Evolutionary conservation across 2,329 filamentous ascomycete species (phyloP).

Genomic region (Penicillium digitatum): DNA sequence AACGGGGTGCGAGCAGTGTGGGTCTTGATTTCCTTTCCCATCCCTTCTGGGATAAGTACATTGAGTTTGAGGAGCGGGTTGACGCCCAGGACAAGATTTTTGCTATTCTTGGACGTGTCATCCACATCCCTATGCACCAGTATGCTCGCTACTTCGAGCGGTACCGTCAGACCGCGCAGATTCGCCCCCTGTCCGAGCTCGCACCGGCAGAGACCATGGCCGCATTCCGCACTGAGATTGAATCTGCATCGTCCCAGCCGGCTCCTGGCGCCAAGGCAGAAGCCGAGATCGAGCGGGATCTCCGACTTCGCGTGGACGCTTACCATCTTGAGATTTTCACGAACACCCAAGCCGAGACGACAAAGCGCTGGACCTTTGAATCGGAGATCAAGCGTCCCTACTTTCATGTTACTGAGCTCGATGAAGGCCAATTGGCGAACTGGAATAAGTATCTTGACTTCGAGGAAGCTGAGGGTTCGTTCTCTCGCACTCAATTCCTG

Average conservation of each 20-base stretch:
- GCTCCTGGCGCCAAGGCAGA: constrained; percentile 56
- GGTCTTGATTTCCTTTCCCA: constrained; percentile 92
- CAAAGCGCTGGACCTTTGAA: constrained; percentile 91
- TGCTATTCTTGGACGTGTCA: constrained; percentile 73
- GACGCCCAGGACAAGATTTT: constrained; percentile 83
- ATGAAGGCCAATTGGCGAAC: constrained; percentile 76
- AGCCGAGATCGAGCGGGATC: constrained; percentile 75
- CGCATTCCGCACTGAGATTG: constrained; percentile 67
- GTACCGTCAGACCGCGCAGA: constrained; percentile 72
- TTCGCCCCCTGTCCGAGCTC: constrained; percentile 68
- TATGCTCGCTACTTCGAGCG: constrained; percentile 93
- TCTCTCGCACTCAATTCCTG: constrained; percentile 69
- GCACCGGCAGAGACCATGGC: constrained; percentile 64
- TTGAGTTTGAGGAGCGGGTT: constrained; percentile 91
- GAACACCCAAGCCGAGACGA: constrained; percentile 79
- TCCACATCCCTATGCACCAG: constrained; percentile 90
- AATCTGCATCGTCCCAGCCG: constrained; percentile 47
- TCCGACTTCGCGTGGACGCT: constrained; percentile 74
- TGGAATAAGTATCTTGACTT: constrained; percentile 98
- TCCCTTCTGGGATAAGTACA: constrained; percentile 98
- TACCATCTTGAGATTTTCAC: constrained; percentile 78
- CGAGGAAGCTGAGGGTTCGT: constrained; percentile 81
- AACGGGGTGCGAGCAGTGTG: constrained; percentile 77
- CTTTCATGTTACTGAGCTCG: constrained; percentile 91
- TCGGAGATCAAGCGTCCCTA: constrained; percentile 93